Percentiles rank a stretch among this genome's conserved stretches.
Conservation (phyloP, 805 yeast species). For the Candida maesae region DNA sequence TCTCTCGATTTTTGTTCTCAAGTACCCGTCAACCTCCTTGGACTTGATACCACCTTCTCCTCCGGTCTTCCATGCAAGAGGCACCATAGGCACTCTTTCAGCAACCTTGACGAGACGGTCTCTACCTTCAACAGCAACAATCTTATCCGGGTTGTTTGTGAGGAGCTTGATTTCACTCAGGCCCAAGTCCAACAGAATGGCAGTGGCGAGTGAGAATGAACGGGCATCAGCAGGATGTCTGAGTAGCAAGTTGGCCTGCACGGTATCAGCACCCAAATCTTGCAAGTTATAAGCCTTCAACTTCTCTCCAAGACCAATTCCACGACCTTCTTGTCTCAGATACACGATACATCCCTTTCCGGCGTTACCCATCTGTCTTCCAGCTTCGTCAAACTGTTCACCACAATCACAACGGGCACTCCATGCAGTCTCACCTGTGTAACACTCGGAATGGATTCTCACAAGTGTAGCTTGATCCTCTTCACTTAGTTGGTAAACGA, state of each 20-base stretch:
- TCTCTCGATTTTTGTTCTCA: conserved; percentile 89
- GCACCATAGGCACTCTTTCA: conserved; percentile 95
- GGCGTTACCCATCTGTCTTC: conserved; percentile 78
- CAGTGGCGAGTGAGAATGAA: conserved; percentile 89
- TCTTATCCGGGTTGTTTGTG: conserved; percentile 96
- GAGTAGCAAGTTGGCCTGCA: conserved; percentile 86
- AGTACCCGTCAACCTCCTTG: conserved; percentile 86
- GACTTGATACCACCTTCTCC: conserved; percentile 64
- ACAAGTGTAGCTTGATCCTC: conserved; percentile 55
- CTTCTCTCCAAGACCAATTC: conserved; percentile 97
- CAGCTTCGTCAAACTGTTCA: conserved; percentile 98
- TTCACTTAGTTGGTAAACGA: conserved; percentile 22
- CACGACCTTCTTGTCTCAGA: conserved; percentile 96
- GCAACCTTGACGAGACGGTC: conserved; percentile 68
- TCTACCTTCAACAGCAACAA: conserved; percentile 89
- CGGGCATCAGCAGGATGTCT: conserved; percentile 99
- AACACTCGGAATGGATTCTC: conserved; percentile 94
- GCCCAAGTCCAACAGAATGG: conserved; percentile 82
- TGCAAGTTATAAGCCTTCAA: conserved; percentile 94
- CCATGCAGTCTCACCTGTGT: conserved; percentile 99
- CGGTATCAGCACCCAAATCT: conserved; percentile 98
- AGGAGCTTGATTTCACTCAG: conserved; percentile 66
- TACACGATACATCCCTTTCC: conserved; percentile 96
- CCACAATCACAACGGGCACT: conserved; percentile 99
- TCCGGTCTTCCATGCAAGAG: conserved; percentile 73